These are phyloP conservation scores for Mycena latifolia DNA, from an alignment of 768 basidiomycete species.

Conservation along the genomic window DNA sequence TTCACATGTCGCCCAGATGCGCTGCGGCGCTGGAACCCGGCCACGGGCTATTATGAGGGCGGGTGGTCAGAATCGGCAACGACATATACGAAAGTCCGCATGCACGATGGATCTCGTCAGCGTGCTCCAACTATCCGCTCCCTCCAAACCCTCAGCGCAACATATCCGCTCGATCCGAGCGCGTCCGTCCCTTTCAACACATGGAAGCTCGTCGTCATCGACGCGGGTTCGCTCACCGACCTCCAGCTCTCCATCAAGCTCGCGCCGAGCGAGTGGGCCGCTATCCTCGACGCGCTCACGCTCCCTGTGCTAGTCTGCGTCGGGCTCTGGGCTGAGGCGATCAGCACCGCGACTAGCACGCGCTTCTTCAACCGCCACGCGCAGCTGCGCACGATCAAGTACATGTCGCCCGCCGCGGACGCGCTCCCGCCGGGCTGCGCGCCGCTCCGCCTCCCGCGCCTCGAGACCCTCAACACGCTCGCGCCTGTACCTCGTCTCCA, in stretches of 20 bases:
- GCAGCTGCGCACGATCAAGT: constrained; percentile 13
- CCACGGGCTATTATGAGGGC: constrained; percentile 11
- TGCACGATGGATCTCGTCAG: constrained; percentile 28
- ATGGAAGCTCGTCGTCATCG: constrained; percentile 26
- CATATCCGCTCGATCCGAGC: constrained; percentile 3
- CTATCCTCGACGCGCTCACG: constrained; percentile 18
- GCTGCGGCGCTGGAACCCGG: constrained; percentile 26
- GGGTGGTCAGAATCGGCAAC: constrained; percentile 6
- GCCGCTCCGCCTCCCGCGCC: constrained; percentile 17
- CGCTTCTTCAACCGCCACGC: constrained; percentile 27
- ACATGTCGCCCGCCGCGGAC: constrained; percentile 10
- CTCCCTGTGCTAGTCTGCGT: constrained; percentile 24
- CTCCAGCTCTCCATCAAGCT: constrained; percentile 26
- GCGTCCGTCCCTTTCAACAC: constrained; percentile 4
- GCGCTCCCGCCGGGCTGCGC: neutral
- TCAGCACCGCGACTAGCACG: constrained; percentile 15
- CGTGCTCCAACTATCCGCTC: constrained; percentile 17
- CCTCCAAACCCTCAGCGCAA: constrained; percentile 7
- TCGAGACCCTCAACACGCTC: constrained; percentile 16
- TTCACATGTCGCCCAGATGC: constrained; percentile 27
- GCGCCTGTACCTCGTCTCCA: constrained; percentile 19
- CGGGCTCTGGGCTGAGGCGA: constrained; percentile 21
- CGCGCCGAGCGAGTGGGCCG: constrained; percentile 20
- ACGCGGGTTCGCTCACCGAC: constrained; percentile 11
- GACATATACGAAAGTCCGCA: constrained; percentile 7